Base-by-base conservation (phyloP, 331 rosid species). In the Rhamnella rubrinervis region DNA sequence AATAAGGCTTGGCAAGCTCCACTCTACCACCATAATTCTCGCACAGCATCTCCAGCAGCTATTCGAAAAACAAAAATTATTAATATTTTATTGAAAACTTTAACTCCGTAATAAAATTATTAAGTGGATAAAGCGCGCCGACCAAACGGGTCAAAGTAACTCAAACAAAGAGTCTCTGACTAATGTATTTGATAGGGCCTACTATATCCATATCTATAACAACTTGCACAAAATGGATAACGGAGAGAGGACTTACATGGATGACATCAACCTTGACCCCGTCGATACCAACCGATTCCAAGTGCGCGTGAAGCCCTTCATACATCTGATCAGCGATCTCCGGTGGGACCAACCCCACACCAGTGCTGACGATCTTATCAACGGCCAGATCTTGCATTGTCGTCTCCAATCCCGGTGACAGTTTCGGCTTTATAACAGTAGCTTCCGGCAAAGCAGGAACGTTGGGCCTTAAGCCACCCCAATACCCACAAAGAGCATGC, bases 251-350 rank as follows among this genome's bases (percentile, higher is more conserved):
- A 84, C 95, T 87, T 84, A 90, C 98, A 26, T 90, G 97, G 59
- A 93, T 93, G 52, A 93, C 98, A 68, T 93, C 98, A 19, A 93
- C 92, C 59, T 93, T 93, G 77, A 93, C 95, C 5, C 98, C 98
- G 47, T 93, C 98, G 21, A 93, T 86, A 11, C 97, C 98, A 0
- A 84, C 83, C 0, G 77, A 49, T 6, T 88, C 86, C 83, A 93
- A 67, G 67, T 82, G 91, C 4, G 91, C 70, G 71, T 93, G 98
- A 64, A 93, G 82, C 5, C 98, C 95, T 63, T 93, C 91, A 8
- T 80, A 93, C 98, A 93, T 78, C 60, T 84, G 74, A 55, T 69
- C 84, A 0, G 78, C 98, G 9, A 55, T 8, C 9, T 93, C 80
- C 0, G 97, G 98, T 14, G 95, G 91, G 37, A 90, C 96, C 63